Base-by-base conservation (phyloP, 2,329 filamentous ascomycete genomes). In the Aspergillus sp. region DNA sequence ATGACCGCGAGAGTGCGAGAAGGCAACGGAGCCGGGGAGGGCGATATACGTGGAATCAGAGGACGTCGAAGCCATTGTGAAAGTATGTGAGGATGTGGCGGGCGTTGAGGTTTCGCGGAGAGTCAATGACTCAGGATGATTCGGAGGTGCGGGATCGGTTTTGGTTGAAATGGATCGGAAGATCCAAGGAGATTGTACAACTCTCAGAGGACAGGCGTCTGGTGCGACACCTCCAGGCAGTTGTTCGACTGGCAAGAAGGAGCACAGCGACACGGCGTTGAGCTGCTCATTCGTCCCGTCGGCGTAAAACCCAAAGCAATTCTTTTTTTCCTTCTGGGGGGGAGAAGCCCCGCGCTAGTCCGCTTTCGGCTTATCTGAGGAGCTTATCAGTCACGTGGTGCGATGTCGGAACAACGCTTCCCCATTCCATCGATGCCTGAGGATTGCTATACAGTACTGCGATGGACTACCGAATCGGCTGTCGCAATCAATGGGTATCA, bases 1-100 rank as follows among this genome's bases (percentile, higher is more conserved):
- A 55, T 70, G 69, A 25, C 74, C 70, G 47, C 76, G 73, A 54
- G 77, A 78, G 36, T 68, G 70, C 19, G 76, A 78, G 52, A 74
- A 77, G 49, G 76, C 75, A 58, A 75, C 70, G 16, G 73, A 68
- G 56, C 73, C 73, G 5, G 69, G 67, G 45, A 75, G 67, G 55
- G 71, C 67, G 52, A 75, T 49, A 47, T 67, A 72, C 14, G 61
- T 60, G 31, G 60, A 62, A 53, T 68, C 59, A 53, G 65, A 62
- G 59, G 25, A 29, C 1, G 25, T 29, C 9, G 25, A 29, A 29
- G 67, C 56, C 72, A 75, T 75, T 31, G 49, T 68, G 56, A 58
- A 54, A 51, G 50, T 49, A 36, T 14, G 38, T 29, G 49, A 47
- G 31, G 45, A 48, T 44, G 50, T 54, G 49, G 49, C 49, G 52